These are phyloP conservation scores for Podospora bellae-mahoneyi DNA, from an alignment of 495 filamentous ascomycete genomes.

Conservation along the genomic window DNA sequence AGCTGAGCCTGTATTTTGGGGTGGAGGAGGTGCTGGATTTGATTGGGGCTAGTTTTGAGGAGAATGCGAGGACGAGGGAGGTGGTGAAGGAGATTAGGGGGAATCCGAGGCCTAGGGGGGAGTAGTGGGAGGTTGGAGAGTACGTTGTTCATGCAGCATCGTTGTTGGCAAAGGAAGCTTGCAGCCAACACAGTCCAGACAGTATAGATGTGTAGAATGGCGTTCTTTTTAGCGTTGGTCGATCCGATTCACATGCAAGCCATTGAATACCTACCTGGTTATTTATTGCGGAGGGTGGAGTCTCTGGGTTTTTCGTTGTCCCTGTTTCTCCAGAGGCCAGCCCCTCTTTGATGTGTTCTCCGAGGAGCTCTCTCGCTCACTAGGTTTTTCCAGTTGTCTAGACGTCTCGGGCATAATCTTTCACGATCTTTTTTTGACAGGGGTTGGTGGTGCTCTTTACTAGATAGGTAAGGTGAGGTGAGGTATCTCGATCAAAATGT, in stretches of 20 bases:
- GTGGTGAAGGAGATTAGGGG: conserved; percentile 75
- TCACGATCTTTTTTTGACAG: no score
- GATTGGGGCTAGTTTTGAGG: conserved; percentile 85
- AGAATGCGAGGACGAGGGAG: conserved; percentile 71
- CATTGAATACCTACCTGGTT: no score
- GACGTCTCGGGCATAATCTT: no score
- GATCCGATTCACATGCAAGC: background rate
- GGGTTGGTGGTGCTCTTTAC: no score
- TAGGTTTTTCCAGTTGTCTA: no score
- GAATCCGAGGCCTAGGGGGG: conserved; percentile 35
- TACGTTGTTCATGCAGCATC: background rate
- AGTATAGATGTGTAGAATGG: background rate
- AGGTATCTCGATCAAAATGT: background rate
- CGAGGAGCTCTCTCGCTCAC: background rate
- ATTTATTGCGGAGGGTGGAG: no score
- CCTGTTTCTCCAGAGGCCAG: no score
- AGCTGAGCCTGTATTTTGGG: conserved; percentile 77
- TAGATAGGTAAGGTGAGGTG: no score
- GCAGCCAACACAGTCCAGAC: background rate
- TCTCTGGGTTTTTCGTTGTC: no score
- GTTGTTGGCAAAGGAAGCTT: background rate
- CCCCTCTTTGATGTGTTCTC: background rate
- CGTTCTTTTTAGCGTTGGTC: background rate
- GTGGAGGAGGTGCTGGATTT: conserved; percentile 82
- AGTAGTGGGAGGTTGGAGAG: background rate